These are phyloP conservation scores for Claviceps purpurea DNA, from an alignment of 2,329 filamentous ascomycete genomes.

Conservation along the genomic window DNA sequence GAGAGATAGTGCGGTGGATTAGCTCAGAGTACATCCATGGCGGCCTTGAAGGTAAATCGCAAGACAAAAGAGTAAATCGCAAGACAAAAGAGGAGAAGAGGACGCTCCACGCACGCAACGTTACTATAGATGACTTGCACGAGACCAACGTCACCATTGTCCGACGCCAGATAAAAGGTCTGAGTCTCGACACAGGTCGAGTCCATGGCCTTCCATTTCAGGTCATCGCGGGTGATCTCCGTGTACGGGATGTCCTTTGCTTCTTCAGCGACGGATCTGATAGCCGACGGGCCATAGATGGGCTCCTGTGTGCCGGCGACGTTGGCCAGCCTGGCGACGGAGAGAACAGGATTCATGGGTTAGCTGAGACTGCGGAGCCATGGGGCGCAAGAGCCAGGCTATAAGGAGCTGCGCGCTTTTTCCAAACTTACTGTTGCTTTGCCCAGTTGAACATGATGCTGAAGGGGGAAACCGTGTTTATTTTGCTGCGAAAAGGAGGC, in stretches of 20 bases:
- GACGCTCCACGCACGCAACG: slow-evolving; percentile 54
- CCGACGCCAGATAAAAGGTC: slow-evolving; percentile 79
- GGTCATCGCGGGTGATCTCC: slow-evolving; percentile 60
- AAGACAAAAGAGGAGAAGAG: neutral
- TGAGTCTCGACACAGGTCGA: slow-evolving; percentile 89
- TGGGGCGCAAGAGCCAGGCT: neutral
- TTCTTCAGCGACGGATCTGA: slow-evolving; percentile 75
- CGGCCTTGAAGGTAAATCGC: neutral
- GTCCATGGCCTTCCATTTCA: slow-evolving; percentile 72
- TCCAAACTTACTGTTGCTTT: slow-evolving; percentile 62
- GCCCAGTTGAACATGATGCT: slow-evolving; percentile 81
- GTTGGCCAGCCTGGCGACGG: slow-evolving; percentile 44
- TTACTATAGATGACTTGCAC: slow-evolving; percentile 96
- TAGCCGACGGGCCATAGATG: slow-evolving; percentile 80
- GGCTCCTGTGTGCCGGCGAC: slow-evolving; percentile 94
- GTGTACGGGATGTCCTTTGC: slow-evolving; percentile 66
- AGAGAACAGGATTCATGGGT: slow-evolving; percentile 4
- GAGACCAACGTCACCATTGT: slow-evolving; percentile 63
- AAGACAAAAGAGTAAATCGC: neutral
- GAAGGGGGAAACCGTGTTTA: neutral
- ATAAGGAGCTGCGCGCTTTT: neutral
- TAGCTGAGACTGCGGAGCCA: slow-evolving; percentile 5
- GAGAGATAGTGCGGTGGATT: neutral
- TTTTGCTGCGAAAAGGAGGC: too few relatives aligned
- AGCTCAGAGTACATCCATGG: neutral